A percentile compares a stretch with the other conserved stretches of the same genome.
These are phyloP conservation scores for Daldinia caldariorum DNA, from an alignment of 495 filamentous ascomycete genomes.

Conservation along the genomic window DNA sequence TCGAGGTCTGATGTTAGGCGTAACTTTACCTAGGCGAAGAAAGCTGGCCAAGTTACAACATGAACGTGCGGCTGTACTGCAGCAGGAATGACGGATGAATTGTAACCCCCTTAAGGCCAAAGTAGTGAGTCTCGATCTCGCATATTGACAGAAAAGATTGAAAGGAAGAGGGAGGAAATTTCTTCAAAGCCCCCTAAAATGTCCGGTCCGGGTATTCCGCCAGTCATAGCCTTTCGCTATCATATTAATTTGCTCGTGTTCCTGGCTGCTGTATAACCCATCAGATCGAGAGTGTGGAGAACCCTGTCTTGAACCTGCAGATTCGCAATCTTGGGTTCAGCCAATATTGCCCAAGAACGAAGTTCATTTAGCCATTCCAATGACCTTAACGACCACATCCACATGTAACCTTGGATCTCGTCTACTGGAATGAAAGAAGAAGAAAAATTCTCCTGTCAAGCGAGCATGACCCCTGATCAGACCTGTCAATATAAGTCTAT, in stretches of 20 bases:
- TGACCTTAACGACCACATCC: constrained; percentile 19
- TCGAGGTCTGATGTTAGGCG: background rate
- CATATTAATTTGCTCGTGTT: constrained; percentile 31
- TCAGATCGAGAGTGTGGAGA: constrained; percentile 40
- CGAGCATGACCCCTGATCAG: constrained; percentile 9
- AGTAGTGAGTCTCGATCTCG: constrained; percentile 5
- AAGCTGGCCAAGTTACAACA: background rate
- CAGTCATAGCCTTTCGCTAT: constrained; percentile 6
- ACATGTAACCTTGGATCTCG: constrained; percentile 32
- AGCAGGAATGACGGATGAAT: background rate
- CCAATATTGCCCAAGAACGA: constrained; percentile 34
- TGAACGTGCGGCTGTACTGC: background rate
- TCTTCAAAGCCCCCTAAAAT: constrained; percentile 16
- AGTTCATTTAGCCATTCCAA: constrained; percentile 40
- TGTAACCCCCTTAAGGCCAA: background rate
- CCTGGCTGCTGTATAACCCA: constrained; percentile 23
- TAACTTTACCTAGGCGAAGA: background rate
- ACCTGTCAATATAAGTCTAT: constrained; percentile 21
- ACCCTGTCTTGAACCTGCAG: constrained; percentile 38
- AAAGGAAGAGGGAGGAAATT: background rate
- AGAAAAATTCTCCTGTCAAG: constrained; percentile 25
- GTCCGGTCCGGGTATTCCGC: constrained; percentile 30
- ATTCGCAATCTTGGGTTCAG: constrained; percentile 36
- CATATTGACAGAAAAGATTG: background rate
- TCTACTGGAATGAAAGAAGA: constrained; percentile 5